Evolutionary conservation across 1,139 yeast species (phyloP).

Genomic region (Pichia sp.): DNA sequence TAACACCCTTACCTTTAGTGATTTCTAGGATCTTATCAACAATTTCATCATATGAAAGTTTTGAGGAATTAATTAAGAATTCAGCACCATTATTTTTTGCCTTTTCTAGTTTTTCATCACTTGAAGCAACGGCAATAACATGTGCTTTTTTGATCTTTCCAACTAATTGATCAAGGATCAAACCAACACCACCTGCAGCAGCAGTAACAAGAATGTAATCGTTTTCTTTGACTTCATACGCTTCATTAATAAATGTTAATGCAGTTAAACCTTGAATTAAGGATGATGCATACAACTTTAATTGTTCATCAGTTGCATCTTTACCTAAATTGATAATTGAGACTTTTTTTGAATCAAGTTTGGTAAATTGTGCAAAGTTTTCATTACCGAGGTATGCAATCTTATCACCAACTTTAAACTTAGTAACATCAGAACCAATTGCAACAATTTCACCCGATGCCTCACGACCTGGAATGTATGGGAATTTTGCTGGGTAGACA

Average conservation of each 20-base stretch:
- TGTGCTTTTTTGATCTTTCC: conserved; percentile 57
- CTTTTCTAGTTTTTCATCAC: conserved; percentile 53
- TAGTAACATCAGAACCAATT: conserved; percentile 54
- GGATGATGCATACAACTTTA: conserved; percentile 54
- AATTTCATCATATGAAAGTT: conserved; percentile 44
- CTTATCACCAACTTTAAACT: conserved; percentile 62
- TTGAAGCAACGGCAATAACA: conserved; percentile 79
- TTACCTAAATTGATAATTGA: conserved; percentile 45
- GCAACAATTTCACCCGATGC: conserved; percentile 73
- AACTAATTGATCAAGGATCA: conserved; percentile 58
- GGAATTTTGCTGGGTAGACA: conserved; percentile 53
- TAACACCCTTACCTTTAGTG: conserved; percentile 68
- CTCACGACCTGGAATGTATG: conserved; percentile 73
- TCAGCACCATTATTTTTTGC: conserved; percentile 76
- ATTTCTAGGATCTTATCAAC: conserved; percentile 54
- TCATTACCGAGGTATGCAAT: conserved; percentile 50
- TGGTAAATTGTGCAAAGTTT: conserved; percentile 71
- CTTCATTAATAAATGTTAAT: conserved; percentile 57
- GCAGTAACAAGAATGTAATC: conserved; percentile 79
- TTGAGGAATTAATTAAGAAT: conserved; percentile 50
- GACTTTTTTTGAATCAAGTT: conserved; percentile 32
- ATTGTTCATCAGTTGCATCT: conserved; percentile 39
- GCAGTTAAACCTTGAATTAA: conserved; percentile 77
- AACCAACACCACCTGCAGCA: conserved; percentile 93
- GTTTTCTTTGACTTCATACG: conserved; percentile 58